Base-by-base conservation (phyloP, 202 grass and related monocot genomes). In the Schoenoplectus triqueter region DNA sequence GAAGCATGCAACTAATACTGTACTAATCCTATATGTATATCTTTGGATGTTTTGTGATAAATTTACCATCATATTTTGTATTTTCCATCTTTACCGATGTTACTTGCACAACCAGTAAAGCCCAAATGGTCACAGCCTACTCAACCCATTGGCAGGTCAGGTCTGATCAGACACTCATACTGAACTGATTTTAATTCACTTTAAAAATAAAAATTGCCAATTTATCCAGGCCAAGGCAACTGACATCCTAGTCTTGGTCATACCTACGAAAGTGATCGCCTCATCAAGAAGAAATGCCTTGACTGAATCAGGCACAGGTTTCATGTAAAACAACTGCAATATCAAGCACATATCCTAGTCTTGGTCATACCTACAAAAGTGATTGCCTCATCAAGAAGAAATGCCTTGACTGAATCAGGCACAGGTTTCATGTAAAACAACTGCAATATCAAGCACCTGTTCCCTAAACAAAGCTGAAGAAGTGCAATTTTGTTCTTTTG, bases 381-480 rank as follows among this genome's bases (percentile, higher is more conserved):
- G n/a, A 89, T 78, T 19, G 3, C 17, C n/a, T 78, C 84, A 54
- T 84, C 90, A 60, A 66, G 80, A 87, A 90, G 90, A 80, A 90
- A 69, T 49, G 31, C 19, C 68, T 55, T 7, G 86, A 91, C n/a
- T 55, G 82, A 82, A 7, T 84, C 42, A 11, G 86, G 91, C 19
- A 93, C 3, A 19, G 40, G 50, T 86, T 64, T 47, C 71, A 59
- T 80, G 88, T 92, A 84, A 67, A 81, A 19, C 6, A 92, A 66
- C 90, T 90, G 90, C 9, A 92, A 72, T 59, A 92, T 15, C 62
- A 94, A 87, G 86, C 92, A 94, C 59, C 44, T 82, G 10, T 64
- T 63, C 70, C 84, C 88, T 7, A 61, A 64, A 84, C 90, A 92
- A 59, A 94, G 88, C 81, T 90, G 90, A 17, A 92, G 88, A 50